These are phyloP conservation scores for Cerrena zonata DNA, from an alignment of 1,284 basidiomycete genomes.

Conservation along the genomic window DNA sequence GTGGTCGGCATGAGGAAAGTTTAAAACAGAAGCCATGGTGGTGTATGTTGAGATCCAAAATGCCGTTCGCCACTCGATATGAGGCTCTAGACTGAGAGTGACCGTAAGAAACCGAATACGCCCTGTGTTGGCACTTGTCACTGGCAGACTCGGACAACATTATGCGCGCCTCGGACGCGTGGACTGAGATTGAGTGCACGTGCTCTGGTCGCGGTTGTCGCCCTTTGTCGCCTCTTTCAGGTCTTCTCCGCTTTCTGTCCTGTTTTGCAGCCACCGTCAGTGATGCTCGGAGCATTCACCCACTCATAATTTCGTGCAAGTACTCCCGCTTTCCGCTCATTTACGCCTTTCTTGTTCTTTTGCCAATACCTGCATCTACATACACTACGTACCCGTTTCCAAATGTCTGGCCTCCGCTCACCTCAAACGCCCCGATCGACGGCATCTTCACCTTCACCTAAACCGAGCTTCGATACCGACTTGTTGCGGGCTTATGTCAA, in stretches of 20 bases:
- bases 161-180: slow-evolving; percentile 1
- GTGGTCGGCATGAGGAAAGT: slow-evolving; percentile 31
- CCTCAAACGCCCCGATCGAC: slow-evolving; percentile 46
- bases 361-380: too few relatives aligned
- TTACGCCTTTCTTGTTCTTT: slow-evolving; percentile 1
- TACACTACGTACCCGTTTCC: too few relatives aligned
- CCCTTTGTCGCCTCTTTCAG: neutral
- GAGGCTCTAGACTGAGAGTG: too few relatives aligned
- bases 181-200: neutral
- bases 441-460: slow-evolving; percentile 45
- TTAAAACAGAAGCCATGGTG: slow-evolving; percentile 37
- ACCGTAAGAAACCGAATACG: neutral
- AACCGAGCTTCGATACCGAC: slow-evolving; percentile 66
- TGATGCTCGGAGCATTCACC: neutral
- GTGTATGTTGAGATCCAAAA: neutral
- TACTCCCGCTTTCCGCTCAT: neutral
- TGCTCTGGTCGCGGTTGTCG: neutral
- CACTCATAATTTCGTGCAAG: neutral
- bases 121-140: neutral
- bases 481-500: slow-evolving; percentile 71
- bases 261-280: neutral
- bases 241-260: neutral
- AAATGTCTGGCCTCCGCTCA: slow-evolving; percentile 46
- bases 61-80: neutral
- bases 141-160: neutral